Conservation (phyloP, 2,329 filamentous ascomycete genomes). For the Calonectria hongkongensis region DNA sequence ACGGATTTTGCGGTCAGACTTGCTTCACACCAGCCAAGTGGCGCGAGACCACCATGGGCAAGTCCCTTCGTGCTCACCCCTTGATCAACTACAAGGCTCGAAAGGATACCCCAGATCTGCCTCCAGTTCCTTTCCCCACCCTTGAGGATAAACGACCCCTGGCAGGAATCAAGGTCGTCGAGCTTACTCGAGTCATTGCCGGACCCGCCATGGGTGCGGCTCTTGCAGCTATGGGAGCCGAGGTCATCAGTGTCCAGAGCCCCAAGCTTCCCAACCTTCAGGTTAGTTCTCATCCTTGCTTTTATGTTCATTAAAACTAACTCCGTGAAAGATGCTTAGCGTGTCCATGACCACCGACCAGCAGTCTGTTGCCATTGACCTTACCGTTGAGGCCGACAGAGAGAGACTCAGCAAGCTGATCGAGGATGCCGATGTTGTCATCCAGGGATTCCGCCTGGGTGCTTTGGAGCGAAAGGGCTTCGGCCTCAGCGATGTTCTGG, state of each 20-base stretch:
- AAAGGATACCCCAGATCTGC: conserved; percentile 58
- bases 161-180: conserved; percentile 69
- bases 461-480: conserved; percentile 65
- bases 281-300: conserved; percentile 70
- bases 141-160: conserved; percentile 60
- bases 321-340: not conserved
- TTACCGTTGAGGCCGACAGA: conserved; percentile 62
- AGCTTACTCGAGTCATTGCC: conserved; percentile 69
- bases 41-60: conserved; percentile 51
- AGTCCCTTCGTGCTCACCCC: conserved; percentile 38
- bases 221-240: conserved; percentile 66
- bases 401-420: conserved; percentile 64
- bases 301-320: not conserved
- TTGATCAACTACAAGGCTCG: conserved; percentile 62
- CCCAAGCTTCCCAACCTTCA: conserved; percentile 65
- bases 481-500: conserved; percentile 63
- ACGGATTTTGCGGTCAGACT: conserved; percentile 54
- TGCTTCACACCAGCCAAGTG: conserved; percentile 52
- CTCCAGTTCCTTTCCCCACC: conserved; percentile 57
- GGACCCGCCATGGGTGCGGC: conserved; percentile 66
- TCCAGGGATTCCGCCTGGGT: conserved; percentile 71
- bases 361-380: conserved; percentile 62
- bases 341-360: conserved; percentile 18
- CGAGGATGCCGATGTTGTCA: conserved; percentile 70
- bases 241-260: conserved; percentile 67